Percentiles rank a stretch among this genome's conserved stretches.
These are phyloP conservation scores for Acer yangbiense DNA, from an alignment of 345 rosid species.

Conservation along the genomic window DNA sequence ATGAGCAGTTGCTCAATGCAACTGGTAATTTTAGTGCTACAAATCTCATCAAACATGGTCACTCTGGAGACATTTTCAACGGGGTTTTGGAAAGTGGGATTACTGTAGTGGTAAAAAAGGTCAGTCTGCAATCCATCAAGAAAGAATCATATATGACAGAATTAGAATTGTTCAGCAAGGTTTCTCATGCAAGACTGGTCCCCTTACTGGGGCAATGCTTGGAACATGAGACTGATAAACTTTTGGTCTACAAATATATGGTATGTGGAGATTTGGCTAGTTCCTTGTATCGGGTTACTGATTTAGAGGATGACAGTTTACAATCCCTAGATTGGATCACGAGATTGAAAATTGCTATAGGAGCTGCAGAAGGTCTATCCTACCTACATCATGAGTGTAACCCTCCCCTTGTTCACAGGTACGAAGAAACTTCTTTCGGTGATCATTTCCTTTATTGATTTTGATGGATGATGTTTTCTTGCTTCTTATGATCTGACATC, in stretches of 20 bases:
- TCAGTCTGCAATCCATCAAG: constrained; percentile 48
- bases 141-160: constrained; percentile 59
- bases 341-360: constrained; percentile 82
- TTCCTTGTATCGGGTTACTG: constrained; percentile 58
- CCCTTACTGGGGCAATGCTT: constrained; percentile 85
- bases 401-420: constrained; percentile 96
- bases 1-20: constrained; percentile 59
- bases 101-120: constrained; percentile 64
- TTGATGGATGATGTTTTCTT: constrained; percentile 4
- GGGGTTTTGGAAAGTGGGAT: constrained; percentile 64
- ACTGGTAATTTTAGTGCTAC: constrained; percentile 61
- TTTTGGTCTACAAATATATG: constrained; percentile 88
- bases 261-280: constrained; percentile 71
- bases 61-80: constrained; percentile 78
- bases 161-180: constrained; percentile 69
- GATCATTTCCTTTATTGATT: constrained; percentile 10
- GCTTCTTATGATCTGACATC: neutral
- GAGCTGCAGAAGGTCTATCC: constrained; percentile 84
- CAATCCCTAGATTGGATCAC: constrained; percentile 95
- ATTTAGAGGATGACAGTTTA: constrained; percentile 56
- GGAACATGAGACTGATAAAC: constrained; percentile 65
- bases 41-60: constrained; percentile 79
- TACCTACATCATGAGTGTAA: constrained; percentile 89
- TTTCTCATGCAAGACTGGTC: constrained; percentile 69
- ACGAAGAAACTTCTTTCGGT: constrained; percentile 15